Conservation (phyloP, 352 stramenopile species). For the Pythium oligandrum region DNA sequence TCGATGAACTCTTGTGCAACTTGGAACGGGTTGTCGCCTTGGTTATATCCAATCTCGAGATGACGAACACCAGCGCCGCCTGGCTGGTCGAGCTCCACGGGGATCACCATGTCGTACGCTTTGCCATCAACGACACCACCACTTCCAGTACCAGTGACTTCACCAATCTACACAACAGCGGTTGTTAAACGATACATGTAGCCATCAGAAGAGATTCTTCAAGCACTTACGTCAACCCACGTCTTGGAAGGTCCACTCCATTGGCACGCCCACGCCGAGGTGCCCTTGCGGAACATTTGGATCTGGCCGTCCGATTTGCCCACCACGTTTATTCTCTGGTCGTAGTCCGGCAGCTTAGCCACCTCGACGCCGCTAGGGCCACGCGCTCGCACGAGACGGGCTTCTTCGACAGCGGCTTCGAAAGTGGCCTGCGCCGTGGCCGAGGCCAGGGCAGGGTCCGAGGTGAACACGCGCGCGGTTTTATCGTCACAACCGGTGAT, state of each 20-base stretch:
- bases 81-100: conserved; percentile 94
- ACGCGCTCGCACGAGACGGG: conserved; percentile 44
- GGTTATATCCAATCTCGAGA: conserved; percentile 97
- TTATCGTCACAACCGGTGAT: conserved; percentile 94
- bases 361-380: conserved; percentile 92
- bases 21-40: conserved; percentile 96
- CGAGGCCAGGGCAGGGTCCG: conserved; percentile 62
- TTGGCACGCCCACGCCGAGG: conserved; percentile 93
- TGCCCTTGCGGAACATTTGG: conserved; percentile 94
- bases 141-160: conserved; percentile 84
- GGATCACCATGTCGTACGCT: conserved; percentile 94
- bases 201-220: background rate
- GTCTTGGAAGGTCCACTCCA: conserved; percentile 89
- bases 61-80: conserved; percentile 78
- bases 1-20: conserved; percentile 96
- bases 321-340: conserved; percentile 63
- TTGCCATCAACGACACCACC: conserved; percentile 89
- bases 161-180: conserved; percentile 44
- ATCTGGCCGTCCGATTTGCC: conserved; percentile 93
- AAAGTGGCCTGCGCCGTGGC: conserved; percentile 51
- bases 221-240: conserved; percentile 91
- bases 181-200: background rate
- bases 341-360: conserved; percentile 91
- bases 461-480: conserved; percentile 89
- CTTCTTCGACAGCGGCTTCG: conserved; percentile 60